These are phyloP conservation scores for Penicillium sp. DNA, from an alignment of 2,329 filamentous ascomycete species.

Conservation along the genomic window DNA sequence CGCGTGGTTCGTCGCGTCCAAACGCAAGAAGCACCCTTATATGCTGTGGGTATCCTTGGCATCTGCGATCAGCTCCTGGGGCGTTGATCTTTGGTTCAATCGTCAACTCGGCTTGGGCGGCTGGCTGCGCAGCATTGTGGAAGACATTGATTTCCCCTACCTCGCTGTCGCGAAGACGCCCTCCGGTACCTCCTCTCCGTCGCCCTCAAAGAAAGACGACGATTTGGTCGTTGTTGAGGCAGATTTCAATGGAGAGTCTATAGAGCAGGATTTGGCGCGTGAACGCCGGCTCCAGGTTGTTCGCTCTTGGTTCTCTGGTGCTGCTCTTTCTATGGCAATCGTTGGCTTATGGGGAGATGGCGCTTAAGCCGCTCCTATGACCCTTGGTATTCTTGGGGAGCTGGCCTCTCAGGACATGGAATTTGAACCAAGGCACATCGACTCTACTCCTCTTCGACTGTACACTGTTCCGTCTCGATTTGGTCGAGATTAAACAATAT, in stretches of 20 bases:
- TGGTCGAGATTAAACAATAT: not conserved
- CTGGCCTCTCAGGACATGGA: slow-evolving; percentile 11
- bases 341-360: slow-evolving; percentile 49
- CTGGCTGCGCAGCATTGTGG: slow-evolving; percentile 31
- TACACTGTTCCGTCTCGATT: not conserved
- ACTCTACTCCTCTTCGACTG: slow-evolving; percentile 10
- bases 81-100: slow-evolving; percentile 70
- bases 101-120: slow-evolving; percentile 52
- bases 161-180: slow-evolving; percentile 17
- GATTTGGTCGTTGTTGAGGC: slow-evolving; percentile 36
- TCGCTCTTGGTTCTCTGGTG: slow-evolving; percentile 36
- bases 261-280: slow-evolving; percentile 41
- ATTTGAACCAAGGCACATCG: not conserved
- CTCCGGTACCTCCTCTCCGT: slow-evolving; percentile 11
- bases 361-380: slow-evolving; percentile 17
- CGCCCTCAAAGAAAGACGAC: slow-evolving; percentile 34
- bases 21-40: slow-evolving; percentile 76
- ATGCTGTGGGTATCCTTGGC: slow-evolving; percentile 79
- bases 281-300: slow-evolving; percentile 38
- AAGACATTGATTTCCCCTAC: slow-evolving; percentile 39
- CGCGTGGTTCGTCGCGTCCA: slow-evolving; percentile 73
- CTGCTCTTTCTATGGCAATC: slow-evolving; percentile 44
- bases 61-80: slow-evolving; percentile 40
- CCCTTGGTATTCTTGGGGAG: slow-evolving; percentile 6
- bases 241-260: slow-evolving; percentile 44